Evolutionary conservation across 1,139 yeast genomes (phyloP).

Genomic region (Candida tunisiensis): DNA sequence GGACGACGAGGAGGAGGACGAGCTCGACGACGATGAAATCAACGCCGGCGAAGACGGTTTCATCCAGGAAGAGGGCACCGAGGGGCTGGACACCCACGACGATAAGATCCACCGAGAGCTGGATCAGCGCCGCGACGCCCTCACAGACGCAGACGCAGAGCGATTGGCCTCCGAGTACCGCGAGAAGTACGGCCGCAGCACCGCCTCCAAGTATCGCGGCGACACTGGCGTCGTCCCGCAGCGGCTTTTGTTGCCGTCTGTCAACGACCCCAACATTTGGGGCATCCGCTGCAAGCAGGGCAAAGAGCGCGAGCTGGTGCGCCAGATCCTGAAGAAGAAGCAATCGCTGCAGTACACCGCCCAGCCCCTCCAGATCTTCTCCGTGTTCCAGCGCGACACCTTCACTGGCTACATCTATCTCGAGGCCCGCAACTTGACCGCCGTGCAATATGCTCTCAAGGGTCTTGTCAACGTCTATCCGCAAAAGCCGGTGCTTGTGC

Average conservation of each 20-base stretch:
- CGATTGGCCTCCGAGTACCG: constrained; percentile 82
- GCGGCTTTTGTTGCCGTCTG: constrained; percentile 83
- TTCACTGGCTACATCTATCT: constrained; percentile 83
- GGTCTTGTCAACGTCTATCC: constrained; percentile 78
- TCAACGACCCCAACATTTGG: constrained; percentile 92
- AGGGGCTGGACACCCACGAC: constrained; percentile 34
- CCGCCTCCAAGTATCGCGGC: constrained; percentile 71
- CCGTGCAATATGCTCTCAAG: constrained; percentile 71
- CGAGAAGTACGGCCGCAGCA: constrained; percentile 81
- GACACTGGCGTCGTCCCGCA: constrained; percentile 86
- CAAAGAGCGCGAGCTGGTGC: constrained; percentile 79
- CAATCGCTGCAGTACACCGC: constrained; percentile 43
- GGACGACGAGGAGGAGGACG: constrained; percentile 95
- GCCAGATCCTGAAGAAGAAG: constrained; percentile 69
- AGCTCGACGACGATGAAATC: constrained; percentile 86
- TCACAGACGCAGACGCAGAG: constrained; percentile 92
- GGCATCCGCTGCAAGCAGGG: constrained; percentile 92
- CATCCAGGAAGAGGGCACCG: constrained; percentile 36
- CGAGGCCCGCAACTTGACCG: constrained; percentile 88
- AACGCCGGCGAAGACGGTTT: constrained; percentile 55
- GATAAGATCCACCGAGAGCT: constrained; percentile 81
- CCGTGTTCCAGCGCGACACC: constrained; percentile 92
- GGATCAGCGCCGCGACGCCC: constrained; percentile 78
- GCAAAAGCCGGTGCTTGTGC: constrained; percentile 65
- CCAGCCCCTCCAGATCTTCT: constrained; percentile 53